A percentile compares a stretch with the other conserved stretches of the same genome.
phyloP scores from a whole-genome alignment of 75 land plant genomes.

The Larix kaempferi region DNA sequence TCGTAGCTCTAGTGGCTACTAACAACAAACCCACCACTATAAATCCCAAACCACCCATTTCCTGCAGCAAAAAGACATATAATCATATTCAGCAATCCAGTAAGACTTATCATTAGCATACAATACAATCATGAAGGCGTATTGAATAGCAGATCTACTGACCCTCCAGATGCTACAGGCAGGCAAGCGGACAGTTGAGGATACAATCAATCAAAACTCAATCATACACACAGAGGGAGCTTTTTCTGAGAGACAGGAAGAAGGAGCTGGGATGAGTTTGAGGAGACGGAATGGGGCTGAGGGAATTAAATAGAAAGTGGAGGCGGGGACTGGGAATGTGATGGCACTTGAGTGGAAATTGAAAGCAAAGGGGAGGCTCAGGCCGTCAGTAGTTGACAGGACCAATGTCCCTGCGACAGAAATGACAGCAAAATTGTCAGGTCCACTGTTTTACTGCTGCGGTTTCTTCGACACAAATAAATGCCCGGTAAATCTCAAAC shows the following conservation, averaged over 20 bases:
- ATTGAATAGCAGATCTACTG: background rate
- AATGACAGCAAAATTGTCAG: background rate
- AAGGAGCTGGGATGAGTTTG: background rate
- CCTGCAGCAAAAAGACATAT: background rate
- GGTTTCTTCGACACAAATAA: no score
- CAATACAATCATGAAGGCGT: background rate
- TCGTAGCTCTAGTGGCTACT: background rate
- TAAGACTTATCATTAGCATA: background rate
- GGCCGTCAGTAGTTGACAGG: background rate
- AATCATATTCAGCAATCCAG: background rate
- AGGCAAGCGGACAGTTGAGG: background rate
- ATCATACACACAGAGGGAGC: background rate
- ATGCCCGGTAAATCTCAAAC: no score
- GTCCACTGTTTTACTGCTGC: background rate
- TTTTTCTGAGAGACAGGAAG: background rate
- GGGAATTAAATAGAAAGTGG: slow-evolving; percentile 6
- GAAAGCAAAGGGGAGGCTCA: background rate
- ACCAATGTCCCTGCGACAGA: background rate
- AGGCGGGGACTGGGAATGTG: background rate
- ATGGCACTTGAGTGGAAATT: background rate
- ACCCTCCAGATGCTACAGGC: background rate
- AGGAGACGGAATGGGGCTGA: background rate
- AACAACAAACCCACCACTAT: background rate
- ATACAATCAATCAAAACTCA: background rate
- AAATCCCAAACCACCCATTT: background rate